phyloP scores from a whole-genome alignment of 75 land plant genomes.

The Cupressus sempervirens region DNA sequence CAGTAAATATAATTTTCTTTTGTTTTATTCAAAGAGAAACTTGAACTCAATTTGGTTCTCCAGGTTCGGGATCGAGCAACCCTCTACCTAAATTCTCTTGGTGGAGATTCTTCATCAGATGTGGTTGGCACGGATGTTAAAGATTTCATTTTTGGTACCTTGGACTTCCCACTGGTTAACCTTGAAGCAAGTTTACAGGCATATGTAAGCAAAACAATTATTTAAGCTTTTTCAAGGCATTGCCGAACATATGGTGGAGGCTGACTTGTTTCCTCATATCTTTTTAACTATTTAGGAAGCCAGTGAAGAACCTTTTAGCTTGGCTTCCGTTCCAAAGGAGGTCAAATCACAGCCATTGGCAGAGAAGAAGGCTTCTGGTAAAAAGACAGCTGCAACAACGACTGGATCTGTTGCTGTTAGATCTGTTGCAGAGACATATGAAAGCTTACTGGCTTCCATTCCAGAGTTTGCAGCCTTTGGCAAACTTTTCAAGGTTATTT shows the following conservation, averaged over 20 bases:
- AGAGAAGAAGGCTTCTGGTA: constrained; percentile 89
- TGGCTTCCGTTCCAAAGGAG: constrained; percentile 74
- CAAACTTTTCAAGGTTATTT: constrained; percentile 86
- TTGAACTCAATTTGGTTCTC: background rate
- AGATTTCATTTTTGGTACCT: constrained; percentile 65
- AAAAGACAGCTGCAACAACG: constrained; percentile 70
- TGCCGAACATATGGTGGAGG: background rate
- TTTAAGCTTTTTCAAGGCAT: background rate
- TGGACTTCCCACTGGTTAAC: constrained; percentile 79
- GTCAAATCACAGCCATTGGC: constrained; percentile 70
- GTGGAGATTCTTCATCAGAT: constrained; percentile 48
- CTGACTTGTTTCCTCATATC: background rate
- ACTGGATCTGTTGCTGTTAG: constrained; percentile 40
- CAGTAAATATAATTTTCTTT: background rate
- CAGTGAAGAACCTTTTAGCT: constrained; percentile 80
- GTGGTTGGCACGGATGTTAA: constrained; percentile 53
- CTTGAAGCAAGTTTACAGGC: constrained; percentile 79
- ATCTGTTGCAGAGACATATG: constrained; percentile 67
- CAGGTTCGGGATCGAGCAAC: constrained; percentile 98
- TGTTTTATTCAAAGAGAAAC: background rate
- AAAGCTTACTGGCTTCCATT: constrained; percentile 70
- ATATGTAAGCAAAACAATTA: constrained; percentile 54
- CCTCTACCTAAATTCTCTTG: constrained; percentile 74
- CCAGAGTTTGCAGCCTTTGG: constrained; percentile 86
- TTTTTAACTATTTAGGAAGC: constrained; percentile 47